These are phyloP conservation scores for Byssoonygena ceratinophila DNA, from an alignment of 2,329 filamentous ascomycete species.

Conservation along the genomic window DNA sequence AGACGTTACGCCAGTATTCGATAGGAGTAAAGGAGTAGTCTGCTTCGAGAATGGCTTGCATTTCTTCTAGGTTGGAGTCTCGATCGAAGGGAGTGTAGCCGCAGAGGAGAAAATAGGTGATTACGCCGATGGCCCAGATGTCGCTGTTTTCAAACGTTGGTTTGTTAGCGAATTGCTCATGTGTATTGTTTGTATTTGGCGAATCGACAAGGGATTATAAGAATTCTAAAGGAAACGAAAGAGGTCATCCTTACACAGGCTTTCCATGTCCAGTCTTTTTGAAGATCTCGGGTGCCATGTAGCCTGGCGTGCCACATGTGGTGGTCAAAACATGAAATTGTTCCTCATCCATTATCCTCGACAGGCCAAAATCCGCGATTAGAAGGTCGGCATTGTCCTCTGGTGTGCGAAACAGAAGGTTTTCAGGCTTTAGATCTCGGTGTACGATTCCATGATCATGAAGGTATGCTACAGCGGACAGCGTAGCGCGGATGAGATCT, in stretches of 20 bases:
- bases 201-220: neutral
- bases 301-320: slow-evolving; percentile 92
- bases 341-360: slow-evolving; percentile 96
- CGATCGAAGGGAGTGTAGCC: slow-evolving; percentile 98
- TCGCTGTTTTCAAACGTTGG: slow-evolving; percentile 44
- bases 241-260: slow-evolving; percentile 54
- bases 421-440: slow-evolving; percentile 94
- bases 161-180: slow-evolving; percentile 1
- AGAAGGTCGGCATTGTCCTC: slow-evolving; percentile 95
- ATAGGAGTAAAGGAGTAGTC: slow-evolving; percentile 91
- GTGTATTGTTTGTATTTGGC: neutral
- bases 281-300: slow-evolving; percentile 99
- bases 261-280: slow-evolving; percentile 98
- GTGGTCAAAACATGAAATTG: slow-evolving; percentile 96
- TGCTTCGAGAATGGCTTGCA: slow-evolving; percentile 95
- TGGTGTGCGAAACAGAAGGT: slow-evolving; percentile 88
- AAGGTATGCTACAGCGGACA: slow-evolving; percentile 95
- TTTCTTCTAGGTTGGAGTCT: slow-evolving; percentile 95
- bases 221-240: neutral
- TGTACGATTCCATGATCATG: slow-evolving; percentile 98
- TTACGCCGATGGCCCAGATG: slow-evolving; percentile 95
- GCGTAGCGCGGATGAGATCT: slow-evolving; percentile 83
- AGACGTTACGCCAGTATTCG: slow-evolving; percentile 95
- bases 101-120: slow-evolving; percentile 96
- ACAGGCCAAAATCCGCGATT: slow-evolving; percentile 93